phyloP scores from a whole-genome alignment of 2,329 filamentous ascomycete genomes.

The Didymella pinodella region DNA sequence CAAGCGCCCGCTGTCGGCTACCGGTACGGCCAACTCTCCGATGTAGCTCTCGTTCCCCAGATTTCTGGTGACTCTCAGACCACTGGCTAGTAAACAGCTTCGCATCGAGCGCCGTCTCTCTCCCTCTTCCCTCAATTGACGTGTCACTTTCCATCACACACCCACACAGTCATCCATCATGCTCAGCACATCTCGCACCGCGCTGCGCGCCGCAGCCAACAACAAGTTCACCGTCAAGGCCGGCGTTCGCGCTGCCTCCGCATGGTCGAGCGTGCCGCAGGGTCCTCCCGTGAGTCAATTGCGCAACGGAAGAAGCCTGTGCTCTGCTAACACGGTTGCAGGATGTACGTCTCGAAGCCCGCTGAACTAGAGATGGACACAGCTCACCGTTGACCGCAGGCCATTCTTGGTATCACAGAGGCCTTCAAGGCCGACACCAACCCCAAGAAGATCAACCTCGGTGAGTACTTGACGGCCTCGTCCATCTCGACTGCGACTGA shows the following conservation, averaged over 20 bases:
- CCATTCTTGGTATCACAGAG: constrained; percentile 92
- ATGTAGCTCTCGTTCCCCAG: constrained; percentile 29
- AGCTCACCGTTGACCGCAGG: constrained; percentile 58
- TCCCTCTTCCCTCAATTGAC: constrained; percentile 12
- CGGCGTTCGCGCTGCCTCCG: constrained; percentile 72
- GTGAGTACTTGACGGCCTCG: constrained; percentile 57
- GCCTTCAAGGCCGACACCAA: constrained; percentile 98
- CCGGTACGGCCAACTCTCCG: constrained; percentile 21
- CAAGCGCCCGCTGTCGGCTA: constrained; percentile 29
- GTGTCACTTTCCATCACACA: constrained; percentile 8
- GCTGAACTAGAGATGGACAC: constrained; percentile 1
- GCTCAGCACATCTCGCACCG: constrained; percentile 50
- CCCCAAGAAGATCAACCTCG: constrained; percentile 96
- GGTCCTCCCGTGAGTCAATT: constrained; percentile 82
- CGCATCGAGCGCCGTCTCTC: constrained; percentile 10
- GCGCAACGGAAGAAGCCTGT: constrained; percentile 19
- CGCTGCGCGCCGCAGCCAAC: constrained; percentile 49
- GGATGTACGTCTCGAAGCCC: constrained; percentile 43
- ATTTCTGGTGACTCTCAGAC: constrained; percentile 24
- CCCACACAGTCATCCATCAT: constrained; percentile 37
- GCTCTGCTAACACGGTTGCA: constrained; percentile 35
- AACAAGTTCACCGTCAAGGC: constrained; percentile 46
- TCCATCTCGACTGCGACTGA: constrained; percentile 29
- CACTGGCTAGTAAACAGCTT: constrained; percentile 14
- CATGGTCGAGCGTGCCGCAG: constrained; percentile 90